Conservation (phyloP, 2,329 filamentous ascomycete species). For the Orbilia blumenaviensis region DNA sequence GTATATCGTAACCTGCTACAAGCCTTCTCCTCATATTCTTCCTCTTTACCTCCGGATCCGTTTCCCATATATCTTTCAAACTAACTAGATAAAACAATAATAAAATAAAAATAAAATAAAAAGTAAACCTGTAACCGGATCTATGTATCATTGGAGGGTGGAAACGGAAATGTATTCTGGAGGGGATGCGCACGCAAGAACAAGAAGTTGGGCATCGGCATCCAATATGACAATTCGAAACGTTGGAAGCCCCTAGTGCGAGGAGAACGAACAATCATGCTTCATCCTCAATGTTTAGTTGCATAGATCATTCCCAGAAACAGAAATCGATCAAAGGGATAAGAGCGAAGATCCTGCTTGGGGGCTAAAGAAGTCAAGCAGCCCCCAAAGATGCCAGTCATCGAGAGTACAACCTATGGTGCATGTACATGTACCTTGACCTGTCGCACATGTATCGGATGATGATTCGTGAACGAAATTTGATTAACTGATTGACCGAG, state of each 20-base stretch:
- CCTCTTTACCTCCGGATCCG: too few species aligned
- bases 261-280: constrained; percentile 34
- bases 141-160: background rate
- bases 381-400: background rate
- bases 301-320: constrained; percentile 49
- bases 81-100: too few species aligned
- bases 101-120: too few species aligned
- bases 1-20: too few species aligned
- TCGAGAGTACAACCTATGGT: background rate
- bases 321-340: constrained; percentile 50
- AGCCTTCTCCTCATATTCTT: too few species aligned
- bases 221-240: constrained; percentile 52
- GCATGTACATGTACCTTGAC: constrained; percentile 32
- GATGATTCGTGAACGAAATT: constrained; percentile 48
- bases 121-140: too few species aligned
- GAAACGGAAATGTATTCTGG: background rate
- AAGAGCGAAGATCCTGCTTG: constrained; percentile 40
- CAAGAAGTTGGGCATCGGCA: constrained; percentile 9
- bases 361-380: background rate
- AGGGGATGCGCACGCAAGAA: too few species aligned
- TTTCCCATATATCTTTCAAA: too few species aligned
- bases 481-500: constrained; percentile 50
- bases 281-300: constrained; percentile 26
- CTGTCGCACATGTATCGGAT: constrained; percentile 21
- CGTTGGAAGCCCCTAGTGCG: constrained; percentile 41